phyloP scores from a whole-genome alignment of 352 stramenopile genomes.

The Globisporangium spiculum region DNA sequence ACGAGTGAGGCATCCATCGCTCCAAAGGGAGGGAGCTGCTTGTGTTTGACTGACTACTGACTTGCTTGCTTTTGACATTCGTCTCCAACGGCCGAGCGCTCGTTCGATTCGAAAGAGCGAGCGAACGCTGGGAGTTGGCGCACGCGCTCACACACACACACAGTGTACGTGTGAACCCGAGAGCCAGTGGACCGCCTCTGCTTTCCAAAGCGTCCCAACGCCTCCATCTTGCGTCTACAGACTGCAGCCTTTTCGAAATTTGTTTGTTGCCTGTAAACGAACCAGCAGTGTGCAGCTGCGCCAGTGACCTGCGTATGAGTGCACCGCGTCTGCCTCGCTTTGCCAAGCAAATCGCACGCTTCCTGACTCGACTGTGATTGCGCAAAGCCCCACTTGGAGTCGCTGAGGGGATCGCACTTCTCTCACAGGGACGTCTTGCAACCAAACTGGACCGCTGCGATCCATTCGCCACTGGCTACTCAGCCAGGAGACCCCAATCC shows the following conservation, averaged over 20 bases:
- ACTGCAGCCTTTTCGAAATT: neutral
- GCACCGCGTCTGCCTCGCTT: no score
- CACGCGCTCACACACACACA: neutral
- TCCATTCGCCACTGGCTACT: no score
- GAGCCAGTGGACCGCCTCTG: neutral
- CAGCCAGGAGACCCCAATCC: no score
- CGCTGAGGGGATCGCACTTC: no score
- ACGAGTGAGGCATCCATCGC: no score
- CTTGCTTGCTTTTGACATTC: neutral
- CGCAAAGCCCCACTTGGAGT: neutral
- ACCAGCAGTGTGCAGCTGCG: no score
- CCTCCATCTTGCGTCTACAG: neutral
- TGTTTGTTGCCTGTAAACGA: neutral
- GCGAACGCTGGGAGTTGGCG: neutral
- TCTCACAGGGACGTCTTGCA: neutral
- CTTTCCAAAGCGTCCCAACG: neutral
- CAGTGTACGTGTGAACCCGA: neutral
- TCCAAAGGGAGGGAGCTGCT: no score
- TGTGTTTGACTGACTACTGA: no score
- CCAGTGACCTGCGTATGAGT: neutral
- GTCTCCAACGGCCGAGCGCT: neutral
- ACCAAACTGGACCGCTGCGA: neutral
- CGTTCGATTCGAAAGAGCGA: neutral
- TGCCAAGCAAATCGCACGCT: neutral
- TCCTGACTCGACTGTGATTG: neutral